A percentile compares a stretch with the other conserved stretches of the same genome.
phyloP scores from a whole-genome alignment of 108 stramenopile genomes.

The Fistulifera solaris region DNA sequence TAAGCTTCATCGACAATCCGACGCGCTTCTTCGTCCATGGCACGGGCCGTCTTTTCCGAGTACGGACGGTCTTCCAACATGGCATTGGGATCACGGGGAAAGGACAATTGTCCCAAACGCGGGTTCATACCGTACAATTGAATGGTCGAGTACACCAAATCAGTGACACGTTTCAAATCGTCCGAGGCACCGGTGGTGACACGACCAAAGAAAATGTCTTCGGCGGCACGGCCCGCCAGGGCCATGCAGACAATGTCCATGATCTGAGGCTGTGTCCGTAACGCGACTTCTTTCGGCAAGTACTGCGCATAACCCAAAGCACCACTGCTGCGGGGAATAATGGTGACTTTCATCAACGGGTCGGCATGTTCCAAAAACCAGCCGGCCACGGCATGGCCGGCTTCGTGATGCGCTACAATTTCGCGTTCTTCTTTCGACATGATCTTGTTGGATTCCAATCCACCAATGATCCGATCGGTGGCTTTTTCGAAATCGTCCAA shows the following conservation, averaged over 20 bases:
- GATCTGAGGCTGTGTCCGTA: conserved; percentile 80
- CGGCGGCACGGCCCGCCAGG: conserved; percentile 90
- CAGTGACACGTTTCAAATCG: conserved; percentile 89
- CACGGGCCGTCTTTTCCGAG: conserved; percentile 87
- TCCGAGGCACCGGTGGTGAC: conserved; percentile 95
- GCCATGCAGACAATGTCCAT: conserved; percentile 97
- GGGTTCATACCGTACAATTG: conserved; percentile 93
- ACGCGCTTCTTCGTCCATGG: conserved; percentile 94
- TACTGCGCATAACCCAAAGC: conserved; percentile 96
- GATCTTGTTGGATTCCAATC: conserved; percentile 90
- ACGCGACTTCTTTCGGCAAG: conserved; percentile 88
- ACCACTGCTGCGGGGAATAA: conserved; percentile 86
- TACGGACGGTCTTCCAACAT: conserved; percentile 83
- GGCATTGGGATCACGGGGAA: conserved; percentile 69
- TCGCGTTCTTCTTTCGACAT: conserved; percentile 81
- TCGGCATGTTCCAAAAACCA: conserved; percentile 97
- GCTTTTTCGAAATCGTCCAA: conserved; percentile 91
- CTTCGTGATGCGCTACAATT: conserved; percentile 96
- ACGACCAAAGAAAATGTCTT: conserved; percentile 87
- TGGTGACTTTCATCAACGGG: conserved; percentile 94
- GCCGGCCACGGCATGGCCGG: conserved; percentile 92
- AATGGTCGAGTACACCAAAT: conserved; percentile 90
- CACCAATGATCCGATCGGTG: conserved; percentile 91
- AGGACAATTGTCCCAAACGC: conserved; percentile 88
- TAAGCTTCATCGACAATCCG: conserved; percentile 88